Evolutionary conservation across 129 eudicot genomes (phyloP), one percentile per base, ranked within the genome.

Genomic region (Pittosporum tobira): DNA sequence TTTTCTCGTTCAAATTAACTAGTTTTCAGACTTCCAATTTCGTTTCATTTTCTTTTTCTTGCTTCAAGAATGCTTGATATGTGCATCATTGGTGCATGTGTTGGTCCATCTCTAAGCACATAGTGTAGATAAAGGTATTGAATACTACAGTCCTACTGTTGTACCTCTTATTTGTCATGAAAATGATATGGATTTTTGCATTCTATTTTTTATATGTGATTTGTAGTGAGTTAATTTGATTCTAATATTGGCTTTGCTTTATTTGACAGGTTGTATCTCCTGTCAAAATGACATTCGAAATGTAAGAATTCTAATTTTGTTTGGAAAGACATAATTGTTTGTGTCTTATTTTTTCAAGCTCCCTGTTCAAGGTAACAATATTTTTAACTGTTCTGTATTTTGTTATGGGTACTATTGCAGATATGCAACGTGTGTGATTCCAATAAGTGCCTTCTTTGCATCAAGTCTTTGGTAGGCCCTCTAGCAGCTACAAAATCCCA

Each of bases 381-480:
- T 22, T 16, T 45, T 6, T 1, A 22, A 23, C 15, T 57, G 24
- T 14, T 51, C 28, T 53, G 49, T 61, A 49, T 21, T 75, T 57
- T 49, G 51, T 62, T 47, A 54, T 73, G 70, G 66, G n/a, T n/a
- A n/a, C n/a, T n/a, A n/a, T n/a, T n/a, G n/a, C 79, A 91, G 99
- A 76, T 91, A 91, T 54, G 90, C 85, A 1, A 78, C 99, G 13
- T 91, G 91, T 70, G 99, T 91, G 36, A 62, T 91, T 66, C 99
- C 99, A 22, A 91, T 91, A 42, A 91, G 99, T 64, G 99, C 99
- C 63, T 91, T 91, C 87, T 91, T 91, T 61, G 99, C 99, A 36
- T 80, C 96, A 61, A 91, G 99, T 75, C 94, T 91, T 36, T 91
- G 99, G 99, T 91, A 80, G 74, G 82, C 36, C 25, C 34, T 47